Base-by-base conservation (phyloP, 495 filamentous ascomycete species). In the Hypoxylon cercidicola region DNA sequence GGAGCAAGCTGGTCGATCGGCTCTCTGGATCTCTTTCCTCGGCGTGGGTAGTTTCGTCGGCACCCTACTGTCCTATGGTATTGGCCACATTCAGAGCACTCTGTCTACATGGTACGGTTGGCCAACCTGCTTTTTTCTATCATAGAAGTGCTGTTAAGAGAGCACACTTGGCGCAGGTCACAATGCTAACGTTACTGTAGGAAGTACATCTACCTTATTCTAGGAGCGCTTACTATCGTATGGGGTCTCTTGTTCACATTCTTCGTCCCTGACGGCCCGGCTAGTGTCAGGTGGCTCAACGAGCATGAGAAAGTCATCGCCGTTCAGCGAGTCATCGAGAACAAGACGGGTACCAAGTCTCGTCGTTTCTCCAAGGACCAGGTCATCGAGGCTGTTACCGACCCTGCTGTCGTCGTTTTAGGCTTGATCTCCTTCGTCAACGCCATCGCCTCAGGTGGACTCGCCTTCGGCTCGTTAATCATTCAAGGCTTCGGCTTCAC, bases 401-500 rank as follows among this genome's bases (percentile, higher is more conserved):
- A 75, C 40, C 66, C 69, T 8, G 72, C 68, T 41, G 57, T 71
- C 7, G 49, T 71, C 4, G 37, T 74, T 21, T 16, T 74, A 20
- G 67, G 61, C n/a, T 45, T 72, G 1, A 72, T 74, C 19, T 69
- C 70, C 8, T 72, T 74, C 44, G 55, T 68, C 25, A 72, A 72
- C 25, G 68, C 70, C 10, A 45, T 73, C 18, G 49, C 70, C 25
- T 66, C 63, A 11, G 67, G 69, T 21, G 67, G 70, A 5, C 55
- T 70, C n/a, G 21, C 54, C 37, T 87, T 87, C 35, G 82, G 82
- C 6, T 82, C 80, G 0, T 72, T 85, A 13, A 81, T 87, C 25
- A 85, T 87, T 57, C 66, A 86, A 55, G 84, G 84, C 0, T 87
- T 87, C 55, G 86, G 85, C 1, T 88, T 82, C 65, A 79, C 75